A percentile compares a stretch with the other conserved stretches of the same genome.
These are phyloP conservation scores for Paecilomyces formosus DNA, from an alignment of 2,329 filamentous ascomycete genomes.

Conservation along the genomic window DNA sequence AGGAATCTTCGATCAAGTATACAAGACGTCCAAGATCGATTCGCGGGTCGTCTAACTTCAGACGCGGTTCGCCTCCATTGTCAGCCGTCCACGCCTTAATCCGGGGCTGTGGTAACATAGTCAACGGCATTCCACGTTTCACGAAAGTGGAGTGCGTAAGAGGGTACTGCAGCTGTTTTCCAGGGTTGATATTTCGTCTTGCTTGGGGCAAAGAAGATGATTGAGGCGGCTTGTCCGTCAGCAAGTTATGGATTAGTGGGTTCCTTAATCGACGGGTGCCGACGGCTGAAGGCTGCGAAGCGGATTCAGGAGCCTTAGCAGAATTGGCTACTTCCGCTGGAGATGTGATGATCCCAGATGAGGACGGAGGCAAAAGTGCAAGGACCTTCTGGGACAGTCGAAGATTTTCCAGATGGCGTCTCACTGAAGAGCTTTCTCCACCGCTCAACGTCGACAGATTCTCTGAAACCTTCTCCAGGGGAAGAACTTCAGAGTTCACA, in stretches of 20 bases:
- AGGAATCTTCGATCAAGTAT: slow-evolving; percentile 88
- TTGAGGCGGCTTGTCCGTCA: slow-evolving; percentile 88
- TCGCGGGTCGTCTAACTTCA: slow-evolving; percentile 68
- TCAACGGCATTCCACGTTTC: slow-evolving; percentile 85
- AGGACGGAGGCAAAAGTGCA: slow-evolving; percentile 69
- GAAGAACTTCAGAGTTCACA: slow-evolving; percentile 20
- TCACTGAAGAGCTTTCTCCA: slow-evolving; percentile 18
- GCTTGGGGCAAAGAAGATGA: slow-evolving; percentile 82
- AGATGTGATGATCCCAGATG: slow-evolving; percentile 83
- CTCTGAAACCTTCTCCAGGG: slow-evolving; percentile 12
- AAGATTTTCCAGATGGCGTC: slow-evolving; percentile 62
- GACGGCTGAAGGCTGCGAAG: slow-evolving; percentile 38
- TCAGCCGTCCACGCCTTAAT: slow-evolving; percentile 61
- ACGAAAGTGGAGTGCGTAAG: slow-evolving; percentile 66
- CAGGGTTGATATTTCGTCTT: slow-evolving; percentile 43
- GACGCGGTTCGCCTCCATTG: slow-evolving; percentile 48
- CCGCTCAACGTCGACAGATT: slow-evolving; percentile 4
- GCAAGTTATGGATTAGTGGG: slow-evolving; percentile 85
- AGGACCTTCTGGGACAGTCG: slow-evolving; percentile 63
- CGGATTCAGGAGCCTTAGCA: slow-evolving; percentile 21
- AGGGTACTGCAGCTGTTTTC: slow-evolving; percentile 25
- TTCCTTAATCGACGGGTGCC: slow-evolving; percentile 61
- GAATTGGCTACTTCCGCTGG: slow-evolving; percentile 71
- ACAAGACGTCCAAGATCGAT: slow-evolving; percentile 79
- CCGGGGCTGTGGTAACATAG: slow-evolving; percentile 67